phyloP scores from a whole-genome alignment of 495 filamentous ascomycete species.

The Xylaria cubensis region DNA sequence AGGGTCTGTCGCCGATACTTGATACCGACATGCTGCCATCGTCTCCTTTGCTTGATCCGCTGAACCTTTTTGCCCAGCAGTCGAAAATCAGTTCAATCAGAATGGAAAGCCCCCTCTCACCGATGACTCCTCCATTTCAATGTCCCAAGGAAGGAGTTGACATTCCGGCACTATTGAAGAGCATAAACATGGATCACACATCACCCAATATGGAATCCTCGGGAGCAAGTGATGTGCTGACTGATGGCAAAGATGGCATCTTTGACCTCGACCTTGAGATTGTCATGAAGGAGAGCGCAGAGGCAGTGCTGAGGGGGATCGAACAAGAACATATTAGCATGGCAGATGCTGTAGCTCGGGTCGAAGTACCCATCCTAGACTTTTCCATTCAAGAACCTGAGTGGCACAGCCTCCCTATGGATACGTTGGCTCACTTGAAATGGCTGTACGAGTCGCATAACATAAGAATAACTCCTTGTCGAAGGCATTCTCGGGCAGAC shows the following conservation, averaged over 20 bases:
- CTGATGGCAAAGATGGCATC: constrained; percentile 24
- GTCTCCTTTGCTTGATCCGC: constrained; percentile 26
- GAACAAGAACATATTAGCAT: constrained; percentile 70
- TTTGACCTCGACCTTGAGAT: constrained; percentile 50
- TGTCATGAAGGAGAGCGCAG: constrained; percentile 54
- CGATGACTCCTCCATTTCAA: constrained; percentile 25
- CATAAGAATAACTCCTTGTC: constrained; percentile 48
- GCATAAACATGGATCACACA: constrained; percentile 33
- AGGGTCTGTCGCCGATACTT: not conserved
- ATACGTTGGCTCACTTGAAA: constrained; percentile 36
- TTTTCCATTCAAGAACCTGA: constrained; percentile 62
- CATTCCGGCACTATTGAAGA: constrained; percentile 16
- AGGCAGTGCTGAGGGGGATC: constrained; percentile 47
- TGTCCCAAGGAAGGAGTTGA: constrained; percentile 9
- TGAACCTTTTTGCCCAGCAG: constrained; percentile 20
- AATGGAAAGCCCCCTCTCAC: constrained; percentile 32
- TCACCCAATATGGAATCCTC: not conserved
- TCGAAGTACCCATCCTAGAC: constrained; percentile 66
- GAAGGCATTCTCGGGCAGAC: constrained; percentile 49
- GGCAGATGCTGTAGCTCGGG: constrained; percentile 61
- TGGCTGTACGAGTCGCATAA: constrained; percentile 40
- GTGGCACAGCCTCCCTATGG: constrained; percentile 53
- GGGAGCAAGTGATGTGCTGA: not conserved
- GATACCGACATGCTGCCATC: constrained; percentile 12
- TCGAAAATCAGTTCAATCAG: constrained; percentile 28